Base-by-base conservation (phyloP, 257 asterid species). In the Oldenlandia corymbosa region DNA sequence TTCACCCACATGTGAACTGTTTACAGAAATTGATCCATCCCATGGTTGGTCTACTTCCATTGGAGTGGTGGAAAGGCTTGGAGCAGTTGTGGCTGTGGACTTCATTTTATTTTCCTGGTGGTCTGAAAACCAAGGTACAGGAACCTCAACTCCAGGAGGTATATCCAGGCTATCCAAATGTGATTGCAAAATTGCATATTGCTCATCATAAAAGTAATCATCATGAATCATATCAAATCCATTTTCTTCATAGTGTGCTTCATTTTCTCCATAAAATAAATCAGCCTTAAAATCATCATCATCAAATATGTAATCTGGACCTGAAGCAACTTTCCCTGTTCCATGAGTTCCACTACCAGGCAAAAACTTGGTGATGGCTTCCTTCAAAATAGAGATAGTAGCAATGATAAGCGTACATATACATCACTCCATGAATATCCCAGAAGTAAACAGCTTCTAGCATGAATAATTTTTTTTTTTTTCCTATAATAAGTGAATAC, bases 81-180 rank as follows among this genome's bases (percentile, higher is more conserved):
- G 74, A 61, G 78, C 69, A 74, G 81, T 65, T 62, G 75, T 57
- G 39, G 64, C 32, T 39, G 82, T 60, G 30, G 71, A 55, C 71
- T 70, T 76, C 47, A 55, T 56, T 51, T 73, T 73, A 60, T 69
- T 68, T 43, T 31, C 46, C 23, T 73, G 58, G 49, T 80, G 69
- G 62, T 60, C 58, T 10, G 67, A 64, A 61, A 85, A 75, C 95
- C 92, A 88, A 60, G 96, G 98, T 59, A 86, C 64, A 23, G 86
- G 71, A 18, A 78, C 88, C 88, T 88, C 97, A 45, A 86, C 80
- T 23, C 96, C 94, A 41, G 97, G 81, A 34, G 97, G 97, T 58
- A 85, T 81, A 72, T 81, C 92, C 85, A 83, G 78, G 67, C 75
- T 74, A 70, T 91, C 96, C 64, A 86, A 87, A 67, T 78, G 85